Evolutionary conservation across 345 rosid genomes (phyloP).

Genomic region (Sisymbrium irio): DNA sequence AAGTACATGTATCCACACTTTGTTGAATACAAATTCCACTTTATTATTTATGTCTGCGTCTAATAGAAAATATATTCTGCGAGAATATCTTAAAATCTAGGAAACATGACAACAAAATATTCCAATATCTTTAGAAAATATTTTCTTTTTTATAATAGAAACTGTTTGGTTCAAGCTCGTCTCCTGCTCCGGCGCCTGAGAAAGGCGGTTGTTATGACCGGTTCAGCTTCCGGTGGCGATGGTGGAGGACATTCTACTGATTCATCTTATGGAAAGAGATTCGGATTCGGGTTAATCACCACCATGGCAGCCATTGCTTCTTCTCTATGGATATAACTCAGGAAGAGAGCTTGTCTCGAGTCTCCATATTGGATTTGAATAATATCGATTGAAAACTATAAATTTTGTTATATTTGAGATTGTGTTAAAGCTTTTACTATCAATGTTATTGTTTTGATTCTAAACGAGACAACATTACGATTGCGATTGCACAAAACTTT

Average conservation of each 20-base stretch:
- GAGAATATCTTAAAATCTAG: no score
- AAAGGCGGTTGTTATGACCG: constrained; percentile 44
- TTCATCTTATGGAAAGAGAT: constrained; percentile 41
- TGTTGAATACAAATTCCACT: no score
- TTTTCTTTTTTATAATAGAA: no score
- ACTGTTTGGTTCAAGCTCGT: constrained; percentile 58
- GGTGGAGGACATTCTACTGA: constrained; percentile 40
- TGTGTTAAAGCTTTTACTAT: constrained; percentile 14
- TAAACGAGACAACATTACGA: not conserved
- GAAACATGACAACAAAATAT: no score
- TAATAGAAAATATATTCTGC: no score
- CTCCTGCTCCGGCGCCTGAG: constrained; percentile 62
- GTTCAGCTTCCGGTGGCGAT: constrained; percentile 48
- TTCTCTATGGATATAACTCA: constrained; percentile 37
- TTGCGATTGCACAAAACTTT: constrained; percentile 19
- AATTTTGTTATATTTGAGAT: not conserved
- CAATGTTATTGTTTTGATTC: constrained; percentile 29
- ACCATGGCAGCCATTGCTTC: constrained; percentile 28
- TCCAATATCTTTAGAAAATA: no score
- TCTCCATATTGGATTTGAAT: not conserved
- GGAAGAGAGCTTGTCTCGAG: constrained; percentile 2
- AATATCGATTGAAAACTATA: constrained; percentile 12
- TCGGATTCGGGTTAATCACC: not conserved
- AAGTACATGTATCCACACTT: no score
- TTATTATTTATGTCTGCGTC: no score